Base-by-base conservation (phyloP, 768 basidiomycete genomes). In the Peribolospora kevripleyi region DNA sequence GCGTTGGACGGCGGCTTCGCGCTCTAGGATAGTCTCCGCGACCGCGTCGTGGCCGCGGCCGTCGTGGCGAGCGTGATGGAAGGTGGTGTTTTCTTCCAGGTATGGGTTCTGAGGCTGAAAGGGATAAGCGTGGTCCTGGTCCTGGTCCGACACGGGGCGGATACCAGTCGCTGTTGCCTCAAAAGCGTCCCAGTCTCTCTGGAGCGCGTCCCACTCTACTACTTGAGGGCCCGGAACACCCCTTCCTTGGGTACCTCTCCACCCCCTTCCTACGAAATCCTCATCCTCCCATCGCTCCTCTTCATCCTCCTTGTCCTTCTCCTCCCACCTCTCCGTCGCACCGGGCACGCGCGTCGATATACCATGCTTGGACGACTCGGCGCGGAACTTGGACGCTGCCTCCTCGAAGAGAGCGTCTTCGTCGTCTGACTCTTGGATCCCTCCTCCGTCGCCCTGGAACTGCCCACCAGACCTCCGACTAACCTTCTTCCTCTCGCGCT, bases 1-100 rank as follows among this genome's bases (percentile, higher is more conserved):
- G 46, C 74, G 75, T 64, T 91, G 84, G 10, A 91, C 87, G 37
- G 74, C 74, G 6, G 91, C 91, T 69, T 98, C 91, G 9, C 86
- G 72, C 65, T 87, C 81, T 40, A 95, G 71, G 7, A 95, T 61
- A 54, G 56, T 56, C 51, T 55, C 52, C 8, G 58, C 51, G 52
- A 58, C 60, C 6, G 56, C n/a, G 56, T 58, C 57, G 1, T 55
- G 55, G 55, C 41, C 48, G 57, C 40, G 45, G 42, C 42, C 6
- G 59, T 52, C 48, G 52, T 39, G 1, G 54, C 50, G 25, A 25
- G 25, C 25, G 25, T 25, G 25, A 25, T 25, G 25, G 25, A 25
- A 25, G 25, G 25, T 25, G 25, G 25, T 25, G 25, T 25, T 25
- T 25, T 25, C 79, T 10, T 76, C 64, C 36, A 84, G 61, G 67